phyloP scores from a whole-genome alignment of 2,329 filamentous ascomycete species.

The Samsoniella hepiali region DNA sequence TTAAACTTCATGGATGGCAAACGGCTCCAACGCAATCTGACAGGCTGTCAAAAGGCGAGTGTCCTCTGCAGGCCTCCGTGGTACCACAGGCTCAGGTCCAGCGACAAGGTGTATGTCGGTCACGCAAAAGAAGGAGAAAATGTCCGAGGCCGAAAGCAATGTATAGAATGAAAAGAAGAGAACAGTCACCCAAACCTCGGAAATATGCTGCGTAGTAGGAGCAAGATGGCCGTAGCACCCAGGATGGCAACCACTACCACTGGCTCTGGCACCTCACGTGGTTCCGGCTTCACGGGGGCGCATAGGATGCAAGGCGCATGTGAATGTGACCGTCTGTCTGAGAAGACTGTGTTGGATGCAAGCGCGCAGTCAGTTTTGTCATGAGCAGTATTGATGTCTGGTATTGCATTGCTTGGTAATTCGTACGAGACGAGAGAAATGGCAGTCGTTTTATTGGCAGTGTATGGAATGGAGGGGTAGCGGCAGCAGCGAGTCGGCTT shows the following conservation, averaged over 20 bases:
- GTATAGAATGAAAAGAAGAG: background rate
- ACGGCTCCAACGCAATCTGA: background rate
- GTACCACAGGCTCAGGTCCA: background rate
- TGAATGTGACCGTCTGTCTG: slow-evolving; percentile 1
- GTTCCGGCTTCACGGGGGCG: slow-evolving; percentile 9
- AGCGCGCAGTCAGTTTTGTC: background rate
- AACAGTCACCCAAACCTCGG: background rate
- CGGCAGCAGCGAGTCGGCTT: background rate
- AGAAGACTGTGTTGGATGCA: background rate
- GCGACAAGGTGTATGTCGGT: background rate
- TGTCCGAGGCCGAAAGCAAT: background rate
- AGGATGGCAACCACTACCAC: slow-evolving; percentile 3
- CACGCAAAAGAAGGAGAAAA: background rate
- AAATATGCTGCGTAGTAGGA: background rate
- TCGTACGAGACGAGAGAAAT: slow-evolving; percentile 1
- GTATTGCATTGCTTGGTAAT: slow-evolving; percentile 14
- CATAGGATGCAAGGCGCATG: slow-evolving; percentile 3
- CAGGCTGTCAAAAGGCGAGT: background rate
- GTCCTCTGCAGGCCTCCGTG: slow-evolving; percentile 1
- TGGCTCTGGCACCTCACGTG: slow-evolving; percentile 11
- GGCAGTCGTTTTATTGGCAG: slow-evolving; percentile 12
- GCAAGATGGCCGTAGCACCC: slow-evolving; percentile 6
- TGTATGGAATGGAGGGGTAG: slow-evolving; percentile 10
- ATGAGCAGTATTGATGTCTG: slow-evolving; percentile 1
- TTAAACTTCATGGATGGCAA: slow-evolving; percentile 1